Evolutionary conservation across 2,329 filamentous ascomycete species (phyloP).

Genomic region (Exophiala sp.): DNA sequence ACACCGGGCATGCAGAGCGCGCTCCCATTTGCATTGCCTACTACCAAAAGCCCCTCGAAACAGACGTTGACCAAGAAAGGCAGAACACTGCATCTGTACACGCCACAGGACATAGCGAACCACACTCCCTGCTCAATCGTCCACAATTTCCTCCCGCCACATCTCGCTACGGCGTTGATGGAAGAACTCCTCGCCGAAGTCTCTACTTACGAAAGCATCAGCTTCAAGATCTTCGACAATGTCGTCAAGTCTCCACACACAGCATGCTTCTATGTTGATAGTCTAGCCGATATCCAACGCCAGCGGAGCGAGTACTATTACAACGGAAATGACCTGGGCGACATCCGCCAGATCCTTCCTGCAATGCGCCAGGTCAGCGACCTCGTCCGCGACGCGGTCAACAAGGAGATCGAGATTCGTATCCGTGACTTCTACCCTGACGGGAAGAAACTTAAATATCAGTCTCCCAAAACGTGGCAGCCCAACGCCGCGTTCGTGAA

Average conservation of each 20-base stretch:
- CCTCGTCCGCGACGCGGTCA: conserved; percentile 71
- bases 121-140: conserved; percentile 89
- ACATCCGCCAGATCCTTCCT: conserved; percentile 73
- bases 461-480: conserved; percentile 65
- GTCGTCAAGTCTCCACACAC: conserved; percentile 84
- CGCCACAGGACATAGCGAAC: conserved; percentile 72
- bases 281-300: conserved; percentile 61
- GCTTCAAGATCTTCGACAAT: conserved; percentile 84
- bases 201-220: conserved; percentile 64
- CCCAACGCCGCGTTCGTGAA: conserved; percentile 95
- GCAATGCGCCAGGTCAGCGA: conserved; percentile 67
- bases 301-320: conserved; percentile 82
- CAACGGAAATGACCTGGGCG: conserved; percentile 71
- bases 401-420: conserved; percentile 68
- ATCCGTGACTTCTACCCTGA: conserved; percentile 66
- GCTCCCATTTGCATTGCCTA: conserved; percentile 40
- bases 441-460: conserved; percentile 71
- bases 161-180: conserved; percentile 71
- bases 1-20: conserved; percentile 61
- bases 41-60: conserved; percentile 32
- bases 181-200: conserved; percentile 72
- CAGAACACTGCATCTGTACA: conserved; percentile 77
- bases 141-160: conserved; percentile 76
- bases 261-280: conserved; percentile 76
- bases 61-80: conserved; percentile 68